Evolutionary conservation across 768 basidiomycete species (phyloP).

Genomic region (Lentinus tigrinus): DNA sequence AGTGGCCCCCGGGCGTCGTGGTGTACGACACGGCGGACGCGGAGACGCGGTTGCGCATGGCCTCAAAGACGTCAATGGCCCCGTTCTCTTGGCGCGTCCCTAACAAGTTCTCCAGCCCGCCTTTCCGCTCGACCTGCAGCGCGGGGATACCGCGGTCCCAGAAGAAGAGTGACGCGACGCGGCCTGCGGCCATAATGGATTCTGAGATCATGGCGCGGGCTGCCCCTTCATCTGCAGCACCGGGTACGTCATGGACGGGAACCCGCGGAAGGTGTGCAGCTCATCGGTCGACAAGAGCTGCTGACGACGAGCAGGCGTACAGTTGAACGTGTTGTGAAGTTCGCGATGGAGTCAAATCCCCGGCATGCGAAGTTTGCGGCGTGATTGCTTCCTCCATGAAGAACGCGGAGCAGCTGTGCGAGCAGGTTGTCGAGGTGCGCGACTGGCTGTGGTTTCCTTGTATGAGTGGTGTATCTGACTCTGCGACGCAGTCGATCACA

Average conservation of each 20-base stretch:
- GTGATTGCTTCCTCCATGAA: conserved; percentile 62
- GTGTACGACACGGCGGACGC: conserved; percentile 42
- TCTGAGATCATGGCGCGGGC: conserved; percentile 72
- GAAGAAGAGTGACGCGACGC: conserved; percentile 72
- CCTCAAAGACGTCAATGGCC: conserved; percentile 39
- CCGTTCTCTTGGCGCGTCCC: conserved; percentile 46
- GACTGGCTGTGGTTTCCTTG: background rate
- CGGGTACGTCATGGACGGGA: conserved; percentile 48
- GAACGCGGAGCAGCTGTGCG: conserved; percentile 49
- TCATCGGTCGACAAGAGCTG: background rate
- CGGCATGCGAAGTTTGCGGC: conserved; percentile 86
- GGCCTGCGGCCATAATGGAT: conserved; percentile 78
- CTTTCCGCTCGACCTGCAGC: conserved; percentile 35
- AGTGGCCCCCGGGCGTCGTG: conserved; percentile 62
- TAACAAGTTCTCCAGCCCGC: conserved; percentile 45
- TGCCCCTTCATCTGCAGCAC: conserved; percentile 36
- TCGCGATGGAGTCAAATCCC: conserved; percentile 56
- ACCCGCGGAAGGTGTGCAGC: conserved; percentile 35
- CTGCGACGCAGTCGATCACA: conserved; percentile 51
- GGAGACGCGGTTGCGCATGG: conserved; percentile 33
- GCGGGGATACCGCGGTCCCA: conserved; percentile 57
- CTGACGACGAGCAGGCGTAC: conserved; percentile 51
- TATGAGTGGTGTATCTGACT: background rate
- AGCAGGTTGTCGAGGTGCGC: conserved; percentile 63
- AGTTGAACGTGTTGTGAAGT: conserved; percentile 59